Evolutionary conservation across 441 rosid genomes (phyloP).

Genomic region (Macaranga tanarius): DNA sequence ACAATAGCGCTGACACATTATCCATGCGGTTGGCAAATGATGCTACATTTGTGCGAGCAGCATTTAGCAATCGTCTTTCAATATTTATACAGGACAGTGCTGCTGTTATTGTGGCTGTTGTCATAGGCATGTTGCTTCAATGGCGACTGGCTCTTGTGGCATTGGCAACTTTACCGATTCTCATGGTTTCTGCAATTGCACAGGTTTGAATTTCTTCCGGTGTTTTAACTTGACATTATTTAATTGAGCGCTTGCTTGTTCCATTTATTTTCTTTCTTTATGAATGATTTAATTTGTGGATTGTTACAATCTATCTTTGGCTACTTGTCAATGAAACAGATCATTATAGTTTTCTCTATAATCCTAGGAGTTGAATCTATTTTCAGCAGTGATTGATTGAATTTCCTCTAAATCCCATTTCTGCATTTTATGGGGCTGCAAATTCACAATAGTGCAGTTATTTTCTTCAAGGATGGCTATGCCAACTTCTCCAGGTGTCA

Average conservation of each 20-base stretch:
- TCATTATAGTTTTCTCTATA: background rate
- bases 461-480: slow-evolving; percentile 1
- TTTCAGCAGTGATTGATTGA: background rate
- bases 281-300: background rate
- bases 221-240: slow-evolving; percentile 10
- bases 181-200: slow-evolving; percentile 84
- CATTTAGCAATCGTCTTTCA: slow-evolving; percentile 94
- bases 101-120: slow-evolving; percentile 82
- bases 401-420: background rate
- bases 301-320: background rate
- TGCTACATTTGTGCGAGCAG: slow-evolving; percentile 97
- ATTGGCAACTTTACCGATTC: slow-evolving; percentile 86
- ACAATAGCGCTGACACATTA: slow-evolving; percentile 87
- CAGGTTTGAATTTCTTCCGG: slow-evolving; percentile 65
- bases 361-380: background rate
- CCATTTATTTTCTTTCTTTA: background rate
- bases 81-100: slow-evolving; percentile 90
- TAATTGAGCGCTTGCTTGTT: background rate
- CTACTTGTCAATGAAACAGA: background rate
- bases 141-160: slow-evolving; percentile 97
- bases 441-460: background rate
- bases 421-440: background rate
- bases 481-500: background rate
- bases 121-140: slow-evolving; percentile 79
- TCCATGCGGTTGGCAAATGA: slow-evolving; percentile 99